phyloP scores from a whole-genome alignment of 2,329 filamentous ascomycete genomes.

The Hymenoscyphus fraxineus region DNA sequence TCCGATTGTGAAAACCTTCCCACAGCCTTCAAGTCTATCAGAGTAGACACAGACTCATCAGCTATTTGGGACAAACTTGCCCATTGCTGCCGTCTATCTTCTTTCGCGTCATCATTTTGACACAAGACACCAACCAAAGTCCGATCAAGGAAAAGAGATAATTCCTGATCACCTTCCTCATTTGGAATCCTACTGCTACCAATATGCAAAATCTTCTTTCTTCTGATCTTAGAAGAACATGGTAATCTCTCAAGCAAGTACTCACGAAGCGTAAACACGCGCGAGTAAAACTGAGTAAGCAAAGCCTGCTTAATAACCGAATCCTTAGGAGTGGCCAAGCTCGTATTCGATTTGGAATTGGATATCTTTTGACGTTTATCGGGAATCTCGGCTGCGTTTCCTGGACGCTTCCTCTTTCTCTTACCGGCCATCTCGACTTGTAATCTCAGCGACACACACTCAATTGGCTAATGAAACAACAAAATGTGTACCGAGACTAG shows the following conservation, averaged over 20 bases:
- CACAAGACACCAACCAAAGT: constrained; percentile 31
- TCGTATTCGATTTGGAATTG: constrained; percentile 3
- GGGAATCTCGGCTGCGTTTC: constrained; percentile 21
- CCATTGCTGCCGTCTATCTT: constrained; percentile 53
- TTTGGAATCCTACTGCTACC: constrained; percentile 16
- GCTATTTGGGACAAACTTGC: constrained; percentile 61
- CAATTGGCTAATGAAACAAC: background rate
- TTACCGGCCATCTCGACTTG: constrained; percentile 38
- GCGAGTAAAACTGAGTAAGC: constrained; percentile 63
- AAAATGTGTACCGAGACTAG: background rate
- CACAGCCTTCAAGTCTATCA: constrained; percentile 41
- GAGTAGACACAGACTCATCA: constrained; percentile 52
- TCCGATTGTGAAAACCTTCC: constrained; percentile 58
- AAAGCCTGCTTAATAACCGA: constrained; percentile 53
- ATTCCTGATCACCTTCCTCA: constrained; percentile 14
- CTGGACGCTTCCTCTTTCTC: constrained; percentile 38
- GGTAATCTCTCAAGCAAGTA: constrained; percentile 67
- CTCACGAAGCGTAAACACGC: constrained; percentile 63
- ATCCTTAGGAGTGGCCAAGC: constrained; percentile 8
- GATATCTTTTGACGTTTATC: constrained; percentile 29
- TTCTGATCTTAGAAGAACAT: constrained; percentile 57
- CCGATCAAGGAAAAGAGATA: constrained; percentile 30
- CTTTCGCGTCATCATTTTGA: constrained; percentile 20
- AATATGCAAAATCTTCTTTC: constrained; percentile 52
- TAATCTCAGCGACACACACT: background rate